These are phyloP conservation scores for Tylopilus felleus DNA, from an alignment of 768 basidiomycete genomes.

Conservation along the genomic window DNA sequence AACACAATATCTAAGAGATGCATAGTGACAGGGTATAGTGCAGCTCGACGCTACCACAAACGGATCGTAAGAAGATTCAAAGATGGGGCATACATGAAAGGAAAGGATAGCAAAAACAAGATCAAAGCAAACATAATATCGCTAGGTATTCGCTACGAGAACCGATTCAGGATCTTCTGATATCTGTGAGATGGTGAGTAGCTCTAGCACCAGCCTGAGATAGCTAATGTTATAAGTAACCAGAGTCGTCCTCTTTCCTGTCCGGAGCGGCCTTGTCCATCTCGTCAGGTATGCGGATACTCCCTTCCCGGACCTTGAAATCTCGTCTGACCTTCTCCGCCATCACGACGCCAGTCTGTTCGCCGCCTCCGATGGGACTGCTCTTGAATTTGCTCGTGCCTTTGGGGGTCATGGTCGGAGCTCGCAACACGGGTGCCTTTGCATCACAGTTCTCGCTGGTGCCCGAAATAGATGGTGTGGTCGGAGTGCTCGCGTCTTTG, in stretches of 20 bases:
- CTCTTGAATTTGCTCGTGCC: constrained; percentile 67
- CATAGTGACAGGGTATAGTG: constrained; percentile 6
- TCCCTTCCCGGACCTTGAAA: constrained; percentile 20
- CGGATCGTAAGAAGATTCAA: constrained; percentile 1
- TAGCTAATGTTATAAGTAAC: constrained; percentile 22
- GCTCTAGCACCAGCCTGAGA: not conserved
- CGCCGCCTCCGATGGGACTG: constrained; percentile 55
- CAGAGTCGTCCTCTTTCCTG: constrained; percentile 31
- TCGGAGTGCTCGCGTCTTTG: constrained; percentile 10
- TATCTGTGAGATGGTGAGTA: not conserved
- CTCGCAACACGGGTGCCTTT: constrained; percentile 10
- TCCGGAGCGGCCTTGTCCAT: constrained; percentile 35
- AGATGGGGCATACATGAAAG: not conserved
- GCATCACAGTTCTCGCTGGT: constrained; percentile 18
- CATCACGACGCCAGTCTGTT: constrained; percentile 42
- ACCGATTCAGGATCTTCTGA: not conserved
- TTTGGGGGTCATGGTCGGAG: constrained; percentile 32
- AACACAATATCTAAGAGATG: not conserved
- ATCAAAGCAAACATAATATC: not conserved
- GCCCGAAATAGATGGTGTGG: constrained; percentile 1
- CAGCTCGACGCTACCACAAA: constrained; percentile 14
- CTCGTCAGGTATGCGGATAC: constrained; percentile 34
- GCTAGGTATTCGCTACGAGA: not conserved
- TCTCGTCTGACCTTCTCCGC: constrained; percentile 47
- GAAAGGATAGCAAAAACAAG: not conserved